A percentile compares a stretch with the other conserved stretches of the same genome.
These are phyloP conservation scores for Dunaliella primolecta DNA, from an alignment of 139 green algal genomes.

Conservation along the genomic window DNA sequence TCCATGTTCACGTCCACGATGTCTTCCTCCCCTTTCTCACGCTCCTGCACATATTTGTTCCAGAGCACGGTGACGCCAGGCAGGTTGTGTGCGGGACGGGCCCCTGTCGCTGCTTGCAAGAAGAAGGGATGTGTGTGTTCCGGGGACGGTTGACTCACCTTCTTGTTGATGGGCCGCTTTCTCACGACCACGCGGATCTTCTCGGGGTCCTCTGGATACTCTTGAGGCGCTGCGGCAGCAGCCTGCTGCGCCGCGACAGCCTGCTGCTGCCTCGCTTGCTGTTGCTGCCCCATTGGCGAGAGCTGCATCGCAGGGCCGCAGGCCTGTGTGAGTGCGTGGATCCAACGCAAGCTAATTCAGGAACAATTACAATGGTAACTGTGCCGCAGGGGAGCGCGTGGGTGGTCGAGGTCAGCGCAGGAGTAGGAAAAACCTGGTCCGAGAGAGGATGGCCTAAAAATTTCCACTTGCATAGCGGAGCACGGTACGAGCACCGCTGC, in stretches of 20 bases:
- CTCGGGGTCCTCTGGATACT: conserved; percentile 32
- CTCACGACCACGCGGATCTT: conserved; percentile 91
- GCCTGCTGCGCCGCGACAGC: not conserved
- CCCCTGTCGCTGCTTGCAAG: too few species aligned
- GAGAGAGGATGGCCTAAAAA: too few species aligned
- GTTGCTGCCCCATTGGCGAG: conserved; percentile 21
- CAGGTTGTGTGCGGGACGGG: too few species aligned
- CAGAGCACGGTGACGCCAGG: not conserved
- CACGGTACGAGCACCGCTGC: too few species aligned
- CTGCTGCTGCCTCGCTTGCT: not conserved
- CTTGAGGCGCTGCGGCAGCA: not conserved
- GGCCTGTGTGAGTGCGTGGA: conserved; percentile 1
- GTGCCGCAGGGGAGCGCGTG: too few species aligned
- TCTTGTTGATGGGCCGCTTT: conserved; percentile 91
- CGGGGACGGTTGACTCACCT: conserved; percentile 61
- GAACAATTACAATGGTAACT: not conserved
- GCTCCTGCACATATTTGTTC: conserved; percentile 65
- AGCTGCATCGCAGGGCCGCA: conserved; percentile 32
- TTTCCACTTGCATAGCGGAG: too few species aligned
- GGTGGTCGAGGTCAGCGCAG: too few species aligned
- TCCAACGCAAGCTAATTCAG: not conserved
- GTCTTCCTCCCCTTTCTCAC: conserved; percentile 80
- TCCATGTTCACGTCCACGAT: conserved; percentile 76
- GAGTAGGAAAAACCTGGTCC: too few species aligned
- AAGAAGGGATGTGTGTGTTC: too few species aligned